Percentiles rank a stretch among this genome's conserved stretches.
phyloP scores from a whole-genome alignment of 345 rosid genomes.

The Microcos paniculata region DNA sequence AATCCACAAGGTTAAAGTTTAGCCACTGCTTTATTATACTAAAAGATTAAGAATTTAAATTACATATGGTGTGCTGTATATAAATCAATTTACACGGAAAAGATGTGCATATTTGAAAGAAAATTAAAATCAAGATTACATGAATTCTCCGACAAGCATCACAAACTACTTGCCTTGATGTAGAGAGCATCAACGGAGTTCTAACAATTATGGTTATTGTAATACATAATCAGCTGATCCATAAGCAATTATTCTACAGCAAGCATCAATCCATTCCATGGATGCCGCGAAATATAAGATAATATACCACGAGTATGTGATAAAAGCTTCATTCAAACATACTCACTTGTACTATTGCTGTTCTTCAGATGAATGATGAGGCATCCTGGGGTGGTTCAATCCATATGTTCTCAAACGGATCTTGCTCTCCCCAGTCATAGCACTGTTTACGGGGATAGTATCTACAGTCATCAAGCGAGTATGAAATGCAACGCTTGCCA shows the following conservation, averaged over 20 bases:
- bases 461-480: slow-evolving; percentile 44
- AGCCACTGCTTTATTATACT: not conserved
- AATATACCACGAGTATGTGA: not conserved
- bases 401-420: slow-evolving; percentile 59
- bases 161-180: not conserved
- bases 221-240: not conserved
- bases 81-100: not conserved
- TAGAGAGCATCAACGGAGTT: slow-evolving; percentile 18
- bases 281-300: not conserved
- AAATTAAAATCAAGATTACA: not conserved
- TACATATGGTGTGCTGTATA: not conserved
- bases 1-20: not conserved
- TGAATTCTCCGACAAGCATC: not conserved
- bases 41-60: not conserved
- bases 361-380: slow-evolving; percentile 33
- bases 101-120: not conserved
- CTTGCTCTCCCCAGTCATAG: slow-evolving; percentile 65
- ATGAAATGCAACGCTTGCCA: slow-evolving; percentile 67
- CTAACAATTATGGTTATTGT: not conserved
- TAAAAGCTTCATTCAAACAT: not conserved
- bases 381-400: slow-evolving; percentile 54
- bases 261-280: slow-evolving; percentile 9
- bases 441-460: slow-evolving; percentile 64
- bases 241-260: slow-evolving; percentile 10
- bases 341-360: slow-evolving; percentile 11